Percentiles rank a stretch among this genome's conserved stretches.
Evolutionary conservation across 2,329 filamentous ascomycete species (phyloP).

Genomic region (Sporothrix luriei): DNA sequence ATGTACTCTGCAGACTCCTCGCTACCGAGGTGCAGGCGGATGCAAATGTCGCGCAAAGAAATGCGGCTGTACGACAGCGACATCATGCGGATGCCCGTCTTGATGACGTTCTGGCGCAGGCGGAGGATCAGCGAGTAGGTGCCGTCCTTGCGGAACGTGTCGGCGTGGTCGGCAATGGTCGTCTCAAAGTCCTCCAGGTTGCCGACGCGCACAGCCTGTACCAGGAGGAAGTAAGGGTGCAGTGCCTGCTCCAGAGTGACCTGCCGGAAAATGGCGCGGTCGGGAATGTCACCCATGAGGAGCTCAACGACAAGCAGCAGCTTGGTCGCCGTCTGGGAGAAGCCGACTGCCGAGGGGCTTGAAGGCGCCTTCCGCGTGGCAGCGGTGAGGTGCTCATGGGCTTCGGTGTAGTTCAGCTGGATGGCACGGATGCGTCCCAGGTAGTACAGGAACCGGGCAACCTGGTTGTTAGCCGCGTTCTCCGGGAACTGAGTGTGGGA

Average conservation of each 20-base stretch:
- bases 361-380: slow-evolving; percentile 95
- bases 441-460: slow-evolving; percentile 96
- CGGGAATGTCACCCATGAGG: slow-evolving; percentile 97
- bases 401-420: slow-evolving; percentile 94
- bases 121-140: slow-evolving; percentile 95
- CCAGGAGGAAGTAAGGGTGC: slow-evolving; percentile 89
- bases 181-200: slow-evolving; percentile 92
- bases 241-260: slow-evolving; percentile 82
- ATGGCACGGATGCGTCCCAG: slow-evolving; percentile 94
- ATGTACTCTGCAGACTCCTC: slow-evolving; percentile 99
- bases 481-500: slow-evolving; percentile 94
- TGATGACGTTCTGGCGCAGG: slow-evolving; percentile 97
- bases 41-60: slow-evolving; percentile 94
- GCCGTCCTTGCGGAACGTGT: slow-evolving; percentile 86
- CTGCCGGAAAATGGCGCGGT: slow-evolving; percentile 90
- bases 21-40: slow-evolving; percentile 86
- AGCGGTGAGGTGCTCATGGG: slow-evolving; percentile 88
- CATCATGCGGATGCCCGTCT: slow-evolving; percentile 99
- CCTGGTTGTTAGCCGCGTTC: slow-evolving; percentile 95
- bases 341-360: slow-evolving; percentile 84
- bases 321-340: slow-evolving; percentile 95
- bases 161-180: slow-evolving; percentile 76
- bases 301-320: slow-evolving; percentile 95
- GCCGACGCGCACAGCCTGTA: slow-evolving; percentile 94
- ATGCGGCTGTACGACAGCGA: slow-evolving; percentile 97